Evolutionary conservation across 768 basidiomycete species (phyloP).

Genomic region (Zangia roseola): DNA sequence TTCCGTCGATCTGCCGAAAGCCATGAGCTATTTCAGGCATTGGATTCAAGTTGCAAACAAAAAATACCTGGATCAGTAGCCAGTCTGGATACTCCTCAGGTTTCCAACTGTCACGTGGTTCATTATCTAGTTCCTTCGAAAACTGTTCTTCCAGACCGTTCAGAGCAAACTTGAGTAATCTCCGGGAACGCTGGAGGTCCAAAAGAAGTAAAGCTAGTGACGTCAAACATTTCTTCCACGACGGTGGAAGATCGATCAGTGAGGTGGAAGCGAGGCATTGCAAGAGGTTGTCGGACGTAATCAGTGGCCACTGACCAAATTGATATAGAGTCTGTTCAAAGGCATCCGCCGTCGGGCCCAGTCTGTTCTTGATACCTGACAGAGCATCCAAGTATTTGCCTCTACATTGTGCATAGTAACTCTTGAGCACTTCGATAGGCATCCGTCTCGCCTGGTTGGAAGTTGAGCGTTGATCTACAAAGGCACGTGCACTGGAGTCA

Average conservation of each 20-base stretch:
- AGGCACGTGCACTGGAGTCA: too few relatives aligned
- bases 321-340: conserved; percentile 11
- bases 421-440: too few relatives aligned
- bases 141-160: neutral
- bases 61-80: neutral
- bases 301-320: conserved; percentile 35
- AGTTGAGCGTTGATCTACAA: too few relatives aligned
- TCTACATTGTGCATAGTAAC: too few relatives aligned
- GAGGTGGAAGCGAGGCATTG: too few relatives aligned
- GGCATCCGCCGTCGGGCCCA: conserved; percentile 9
- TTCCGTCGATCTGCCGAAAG: too few relatives aligned
- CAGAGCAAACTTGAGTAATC: neutral
- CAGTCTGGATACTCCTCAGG: neutral
- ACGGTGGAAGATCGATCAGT: too few relatives aligned
- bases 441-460: too few relatives aligned
- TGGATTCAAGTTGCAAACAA: too few relatives aligned
- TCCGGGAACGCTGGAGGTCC: conserved; percentile 26
- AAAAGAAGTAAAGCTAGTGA: conserved; percentile 27
- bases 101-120: conserved; percentile 1
- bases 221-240: conserved; percentile 32
- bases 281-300: conserved; percentile 32
- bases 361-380: neutral
- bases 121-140: neutral
- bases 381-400: neutral
- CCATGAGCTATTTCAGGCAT: too few relatives aligned